Evolutionary conservation across 2,329 filamentous ascomycete genomes (phyloP).

Genomic region (Ampelomyces quisqualis): DNA sequence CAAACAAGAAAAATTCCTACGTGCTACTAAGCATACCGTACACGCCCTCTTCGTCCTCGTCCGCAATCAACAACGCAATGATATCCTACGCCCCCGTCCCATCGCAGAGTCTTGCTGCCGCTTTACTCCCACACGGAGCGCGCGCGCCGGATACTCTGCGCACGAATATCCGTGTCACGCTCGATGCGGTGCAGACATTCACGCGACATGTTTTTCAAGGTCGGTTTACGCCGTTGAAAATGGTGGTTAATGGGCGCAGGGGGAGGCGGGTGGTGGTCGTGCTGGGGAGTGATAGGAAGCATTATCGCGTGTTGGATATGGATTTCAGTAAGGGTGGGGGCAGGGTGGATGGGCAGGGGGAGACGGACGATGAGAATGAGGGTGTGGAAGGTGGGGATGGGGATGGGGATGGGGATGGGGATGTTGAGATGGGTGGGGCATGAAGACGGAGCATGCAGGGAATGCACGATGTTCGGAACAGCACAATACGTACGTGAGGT

Average conservation of each 20-base stretch:
- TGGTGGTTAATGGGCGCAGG: constrained; percentile 59
- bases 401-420: constrained; percentile 12
- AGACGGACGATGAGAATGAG: constrained; percentile 6
- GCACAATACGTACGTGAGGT: no score
- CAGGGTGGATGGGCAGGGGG: constrained; percentile 11
- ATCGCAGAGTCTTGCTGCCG: not conserved
- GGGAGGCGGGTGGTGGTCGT: constrained; percentile 57
- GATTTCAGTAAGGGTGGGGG: constrained; percentile 43
- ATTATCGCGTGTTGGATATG: constrained; percentile 59
- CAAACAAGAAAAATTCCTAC: constrained; percentile 2
- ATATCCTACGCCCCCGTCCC: constrained; percentile 6
- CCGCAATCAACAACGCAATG: not conserved
- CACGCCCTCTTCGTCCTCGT: not conserved
- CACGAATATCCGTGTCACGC: constrained; percentile 6
- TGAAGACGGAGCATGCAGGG: not conserved
- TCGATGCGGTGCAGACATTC: constrained; percentile 16
- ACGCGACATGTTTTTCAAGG: constrained; percentile 53
- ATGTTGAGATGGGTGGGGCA: constrained; percentile 20
- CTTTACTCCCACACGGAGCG: constrained; percentile 9
- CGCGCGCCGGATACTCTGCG: constrained; percentile 2
- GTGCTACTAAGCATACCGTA: constrained; percentile 5
- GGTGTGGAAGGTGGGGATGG: no score
- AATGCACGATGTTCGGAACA: not conserved
- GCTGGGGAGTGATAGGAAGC: constrained; percentile 54
- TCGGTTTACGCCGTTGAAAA: constrained; percentile 50